Percentiles rank a stretch among this genome's conserved stretches.
These are phyloP conservation scores for Lepraria neglecta DNA, from an alignment of 495 filamentous ascomycete species.

Conservation along the genomic window DNA sequence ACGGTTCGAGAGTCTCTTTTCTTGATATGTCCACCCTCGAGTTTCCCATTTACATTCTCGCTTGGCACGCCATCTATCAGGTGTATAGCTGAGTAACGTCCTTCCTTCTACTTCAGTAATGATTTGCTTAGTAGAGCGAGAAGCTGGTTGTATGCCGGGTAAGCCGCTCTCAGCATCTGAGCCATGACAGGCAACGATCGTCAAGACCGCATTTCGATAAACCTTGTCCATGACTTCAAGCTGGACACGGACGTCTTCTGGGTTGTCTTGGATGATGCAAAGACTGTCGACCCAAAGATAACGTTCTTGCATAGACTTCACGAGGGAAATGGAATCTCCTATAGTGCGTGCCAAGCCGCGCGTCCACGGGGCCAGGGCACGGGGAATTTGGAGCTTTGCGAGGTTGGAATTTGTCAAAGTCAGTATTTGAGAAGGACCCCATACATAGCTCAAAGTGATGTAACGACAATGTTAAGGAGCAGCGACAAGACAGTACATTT, in stretches of 20 bases:
- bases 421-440: neutral
- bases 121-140: neutral
- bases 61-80: neutral
- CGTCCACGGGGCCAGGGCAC: neutral
- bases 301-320: neutral
- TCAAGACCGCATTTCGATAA: neutral
- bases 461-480: neutral
- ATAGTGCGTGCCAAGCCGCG: neutral
- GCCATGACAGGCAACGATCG: neutral
- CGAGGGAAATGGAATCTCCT: neutral
- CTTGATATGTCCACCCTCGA: slow-evolving; percentile 23
- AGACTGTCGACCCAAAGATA: slow-evolving; percentile 1
- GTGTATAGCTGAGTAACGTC: neutral
- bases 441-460: neutral
- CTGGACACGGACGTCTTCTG: neutral
- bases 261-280: neutral
- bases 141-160: neutral
- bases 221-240: neutral
- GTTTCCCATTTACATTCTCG: slow-evolving; percentile 10
- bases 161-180: neutral
- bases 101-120: neutral
- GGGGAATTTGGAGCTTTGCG: neutral
- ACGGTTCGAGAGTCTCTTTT: slow-evolving; percentile 10
- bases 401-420: neutral
- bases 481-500: too few relatives aligned